Conservation (phyloP, 2,329 filamentous ascomycete genomes). For the Diaporthe humulicola region DNA sequence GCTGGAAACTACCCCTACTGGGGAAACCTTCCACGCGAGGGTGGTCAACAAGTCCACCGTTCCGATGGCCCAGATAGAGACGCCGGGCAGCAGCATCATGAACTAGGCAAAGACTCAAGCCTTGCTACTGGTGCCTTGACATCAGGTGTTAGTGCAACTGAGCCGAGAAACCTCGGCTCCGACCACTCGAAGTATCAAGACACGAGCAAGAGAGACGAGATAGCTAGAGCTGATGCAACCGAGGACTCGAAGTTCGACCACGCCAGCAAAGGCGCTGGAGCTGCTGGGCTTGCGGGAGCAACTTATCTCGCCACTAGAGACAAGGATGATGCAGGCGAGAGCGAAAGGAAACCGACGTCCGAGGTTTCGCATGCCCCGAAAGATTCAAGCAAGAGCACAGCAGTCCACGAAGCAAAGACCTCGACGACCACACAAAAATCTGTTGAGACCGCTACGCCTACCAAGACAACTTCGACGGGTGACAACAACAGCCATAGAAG, state of each 20-base stretch:
- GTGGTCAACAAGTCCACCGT: neutral
- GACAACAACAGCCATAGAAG: constrained; percentile 6
- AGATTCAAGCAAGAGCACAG: neutral
- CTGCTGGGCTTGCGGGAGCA: constrained; percentile 7
- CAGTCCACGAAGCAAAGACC: neutral
- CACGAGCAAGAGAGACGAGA: neutral
- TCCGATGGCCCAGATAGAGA: neutral
- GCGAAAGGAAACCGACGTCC: neutral
- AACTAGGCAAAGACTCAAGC: neutral
- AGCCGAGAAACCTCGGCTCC: neutral
- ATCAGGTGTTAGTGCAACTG: neutral
- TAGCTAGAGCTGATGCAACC: neutral
- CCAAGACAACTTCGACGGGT: neutral
- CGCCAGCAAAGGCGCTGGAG: neutral
- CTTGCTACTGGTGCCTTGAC: constrained; percentile 20
- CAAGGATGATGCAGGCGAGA: neutral
- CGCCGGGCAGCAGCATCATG: neutral
- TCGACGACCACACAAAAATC: neutral
- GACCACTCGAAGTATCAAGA: neutral
- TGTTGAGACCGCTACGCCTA: neutral
- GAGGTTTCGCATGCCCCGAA: neutral
- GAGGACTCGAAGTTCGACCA: neutral
- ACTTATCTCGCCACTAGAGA: constrained; percentile 22
- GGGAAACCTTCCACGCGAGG: constrained; percentile 29
- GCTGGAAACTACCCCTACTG: constrained; percentile 40